A percentile compares a stretch with the other conserved stretches of the same genome.
Evolutionary conservation across 192 early-diverging fungal species (phyloP).

Genomic region (Umbelopsis vinacea): DNA sequence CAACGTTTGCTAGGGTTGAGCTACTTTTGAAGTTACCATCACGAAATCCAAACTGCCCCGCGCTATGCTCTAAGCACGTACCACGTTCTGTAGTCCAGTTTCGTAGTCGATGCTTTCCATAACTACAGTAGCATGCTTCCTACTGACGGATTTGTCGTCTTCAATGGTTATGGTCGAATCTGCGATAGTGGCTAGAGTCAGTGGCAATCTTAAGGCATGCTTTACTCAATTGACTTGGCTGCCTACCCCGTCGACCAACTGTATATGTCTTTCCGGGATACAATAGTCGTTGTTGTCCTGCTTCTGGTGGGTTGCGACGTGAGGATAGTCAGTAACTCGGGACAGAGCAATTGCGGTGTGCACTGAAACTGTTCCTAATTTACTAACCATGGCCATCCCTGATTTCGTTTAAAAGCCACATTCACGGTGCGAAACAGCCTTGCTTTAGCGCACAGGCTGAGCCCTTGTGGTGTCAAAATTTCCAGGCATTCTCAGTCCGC

Average conservation of each 20-base stretch:
- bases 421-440: not conserved
- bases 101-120: not conserved
- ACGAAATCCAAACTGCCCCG: not conserved
- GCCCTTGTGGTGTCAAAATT: not conserved
- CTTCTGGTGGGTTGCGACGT: not conserved
- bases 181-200: not conserved
- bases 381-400: conserved; percentile 5
- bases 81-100: not conserved
- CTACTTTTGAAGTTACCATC: not conserved
- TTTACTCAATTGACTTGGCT: not conserved
- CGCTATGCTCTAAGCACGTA: not conserved
- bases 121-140: conserved; percentile 14
- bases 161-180: conserved; percentile 18
- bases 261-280: not conserved
- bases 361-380: not conserved
- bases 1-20: conserved; percentile 1
- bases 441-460: not conserved
- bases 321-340: not conserved
- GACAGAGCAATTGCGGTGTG: not conserved
- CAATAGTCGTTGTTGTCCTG: not conserved
- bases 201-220: not conserved
- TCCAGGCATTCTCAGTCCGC: not conserved
- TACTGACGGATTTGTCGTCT: conserved; percentile 24
- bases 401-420: conserved; percentile 7
- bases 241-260: not conserved